Percentiles rank a stretch among this genome's conserved stretches.
phyloP scores from a whole-genome alignment of 345 rosid species.

The Angophora floribunda region DNA sequence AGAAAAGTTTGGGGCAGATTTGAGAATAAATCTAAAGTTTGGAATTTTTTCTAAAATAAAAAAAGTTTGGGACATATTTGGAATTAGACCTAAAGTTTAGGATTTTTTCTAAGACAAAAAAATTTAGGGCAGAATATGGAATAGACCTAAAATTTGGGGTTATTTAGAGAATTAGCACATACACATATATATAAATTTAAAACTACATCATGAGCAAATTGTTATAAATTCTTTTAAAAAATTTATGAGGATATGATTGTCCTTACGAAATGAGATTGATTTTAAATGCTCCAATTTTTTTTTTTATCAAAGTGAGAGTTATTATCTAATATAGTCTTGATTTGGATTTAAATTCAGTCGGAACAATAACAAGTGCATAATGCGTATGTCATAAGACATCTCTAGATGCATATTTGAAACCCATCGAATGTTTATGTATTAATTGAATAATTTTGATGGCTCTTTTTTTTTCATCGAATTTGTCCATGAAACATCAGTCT shows the following conservation, averaged over 20 bases:
- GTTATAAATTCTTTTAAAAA: neutral
- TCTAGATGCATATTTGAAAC: too few relatives aligned
- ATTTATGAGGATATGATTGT: neutral
- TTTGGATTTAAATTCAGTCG: neutral
- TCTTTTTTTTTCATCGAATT: neutral
- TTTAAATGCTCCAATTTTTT: neutral
- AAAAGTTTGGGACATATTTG: too few relatives aligned
- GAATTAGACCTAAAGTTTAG: too few relatives aligned
- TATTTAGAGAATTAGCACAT: too few relatives aligned
- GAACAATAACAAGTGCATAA: neutral
- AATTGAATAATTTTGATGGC: too few relatives aligned
- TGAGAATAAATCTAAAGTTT: too few relatives aligned
- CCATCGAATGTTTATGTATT: too few relatives aligned
- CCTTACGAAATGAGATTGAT: neutral
- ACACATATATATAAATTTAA: neutral
- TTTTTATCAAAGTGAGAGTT: neutral
- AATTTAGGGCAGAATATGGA: too few relatives aligned
- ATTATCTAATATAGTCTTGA: neutral
- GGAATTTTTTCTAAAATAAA: too few relatives aligned
- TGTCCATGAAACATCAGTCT: neutral
- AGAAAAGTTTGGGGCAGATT: too few relatives aligned
- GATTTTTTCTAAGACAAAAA: too few relatives aligned
- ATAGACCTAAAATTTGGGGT: too few relatives aligned
- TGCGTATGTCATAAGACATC: fast-evolving
- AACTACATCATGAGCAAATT: neutral